Evolutionary conservation across 768 basidiomycete species (phyloP).

Genomic region (Russula compacta): DNA sequence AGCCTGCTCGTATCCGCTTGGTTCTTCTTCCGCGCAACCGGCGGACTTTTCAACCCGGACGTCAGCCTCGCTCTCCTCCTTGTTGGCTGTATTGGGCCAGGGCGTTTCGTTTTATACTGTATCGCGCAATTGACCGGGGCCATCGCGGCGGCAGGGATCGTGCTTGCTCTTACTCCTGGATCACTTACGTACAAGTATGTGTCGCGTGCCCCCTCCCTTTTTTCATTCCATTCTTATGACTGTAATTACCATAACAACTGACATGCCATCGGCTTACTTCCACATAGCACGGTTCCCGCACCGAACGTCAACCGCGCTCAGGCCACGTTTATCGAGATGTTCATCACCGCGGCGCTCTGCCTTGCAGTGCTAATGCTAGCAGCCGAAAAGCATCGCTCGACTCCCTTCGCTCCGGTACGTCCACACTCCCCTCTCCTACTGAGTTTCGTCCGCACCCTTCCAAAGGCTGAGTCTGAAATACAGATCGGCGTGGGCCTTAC

Average conservation of each 20-base stretch:
- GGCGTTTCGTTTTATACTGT: conserved; percentile 49
- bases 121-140: conserved; percentile 54
- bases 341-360: conserved; percentile 50
- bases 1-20: conserved; percentile 55
- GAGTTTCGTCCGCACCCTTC: background rate
- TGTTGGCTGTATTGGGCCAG: conserved; percentile 43
- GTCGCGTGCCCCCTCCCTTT: background rate
- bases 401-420: conserved; percentile 58
- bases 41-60: conserved; percentile 59
- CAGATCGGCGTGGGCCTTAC: conserved; percentile 60
- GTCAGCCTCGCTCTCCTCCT: conserved; percentile 52
- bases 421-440: background rate
- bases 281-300: conserved; percentile 38
- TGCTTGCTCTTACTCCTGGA: conserved; percentile 47
- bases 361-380: conserved; percentile 66
- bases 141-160: conserved; percentile 48
- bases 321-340: conserved; percentile 65
- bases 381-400: conserved; percentile 56
- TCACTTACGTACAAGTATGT: conserved; percentile 46
- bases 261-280: background rate
- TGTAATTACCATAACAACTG: no score
- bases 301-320: conserved; percentile 43
- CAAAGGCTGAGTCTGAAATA: no score
- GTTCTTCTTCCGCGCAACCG: conserved; percentile 57
- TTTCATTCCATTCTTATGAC: background rate